These are phyloP conservation scores for Nemania sp. DNA, from an alignment of 2,329 filamentous ascomycete genomes.

Conservation along the genomic window DNA sequence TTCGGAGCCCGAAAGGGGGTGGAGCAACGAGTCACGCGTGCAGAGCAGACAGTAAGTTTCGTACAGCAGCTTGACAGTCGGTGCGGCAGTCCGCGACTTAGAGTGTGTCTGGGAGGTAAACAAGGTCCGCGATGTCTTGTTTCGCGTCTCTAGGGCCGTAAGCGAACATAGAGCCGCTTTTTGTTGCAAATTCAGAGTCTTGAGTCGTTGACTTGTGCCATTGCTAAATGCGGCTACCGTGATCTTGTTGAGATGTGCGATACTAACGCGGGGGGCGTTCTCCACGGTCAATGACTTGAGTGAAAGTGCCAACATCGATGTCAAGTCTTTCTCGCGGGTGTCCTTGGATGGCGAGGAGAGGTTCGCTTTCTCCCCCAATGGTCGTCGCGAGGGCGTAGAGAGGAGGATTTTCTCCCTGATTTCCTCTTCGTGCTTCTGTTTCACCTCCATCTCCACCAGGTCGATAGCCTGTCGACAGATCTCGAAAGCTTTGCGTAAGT, in stretches of 20 bases:
- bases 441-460: conserved; percentile 83
- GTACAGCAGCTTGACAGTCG: conserved; percentile 83
- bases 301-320: conserved; percentile 57
- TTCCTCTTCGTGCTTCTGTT: conserved; percentile 70
- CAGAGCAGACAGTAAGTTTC: conserved; percentile 83
- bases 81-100: conserved; percentile 65
- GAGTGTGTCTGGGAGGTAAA: conserved; percentile 58
- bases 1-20: conserved; percentile 87
- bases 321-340: conserved; percentile 47
- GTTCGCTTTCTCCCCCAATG: conserved; percentile 82
- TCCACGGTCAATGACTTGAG: conserved; percentile 69
- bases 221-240: conserved; percentile 90
- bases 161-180: conserved; percentile 92
- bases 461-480: conserved; percentile 90
- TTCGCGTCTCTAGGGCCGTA: conserved; percentile 81
- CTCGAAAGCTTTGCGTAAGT: conserved; percentile 93
- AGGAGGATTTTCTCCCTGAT: conserved; percentile 60
- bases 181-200: conserved; percentile 90
- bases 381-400: conserved; percentile 72
- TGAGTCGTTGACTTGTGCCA: conserved; percentile 81
- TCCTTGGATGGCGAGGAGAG: conserved; percentile 59
- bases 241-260: conserved; percentile 89
- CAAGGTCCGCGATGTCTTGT: conserved; percentile 54
- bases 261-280: conserved; percentile 85
- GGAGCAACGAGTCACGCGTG: conserved; percentile 83